These are phyloP conservation scores for Striga asiatica DNA, from an alignment of 257 asterid genomes.

Conservation along the genomic window DNA sequence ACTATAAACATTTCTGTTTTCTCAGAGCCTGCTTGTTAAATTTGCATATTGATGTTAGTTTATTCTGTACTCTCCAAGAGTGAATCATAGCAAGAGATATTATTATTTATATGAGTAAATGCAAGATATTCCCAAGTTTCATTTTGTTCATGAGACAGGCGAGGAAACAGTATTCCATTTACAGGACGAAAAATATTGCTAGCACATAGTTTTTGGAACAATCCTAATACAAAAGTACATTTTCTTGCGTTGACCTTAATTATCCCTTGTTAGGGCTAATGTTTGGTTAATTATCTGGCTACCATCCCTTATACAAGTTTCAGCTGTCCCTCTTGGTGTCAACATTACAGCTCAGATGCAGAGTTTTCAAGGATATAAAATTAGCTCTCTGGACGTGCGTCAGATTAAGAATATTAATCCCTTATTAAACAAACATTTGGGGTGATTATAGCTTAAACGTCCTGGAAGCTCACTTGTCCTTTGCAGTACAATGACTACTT, in stretches of 20 bases:
- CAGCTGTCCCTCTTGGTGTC: slow-evolving; percentile 30
- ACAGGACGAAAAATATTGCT: background rate
- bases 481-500: slow-evolving; percentile 21
- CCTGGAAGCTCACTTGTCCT: slow-evolving; percentile 31
- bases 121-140: too few relatives aligned
- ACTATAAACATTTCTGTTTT: slow-evolving; percentile 23
- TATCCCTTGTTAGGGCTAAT: slow-evolving; percentile 9
- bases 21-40: slow-evolving; percentile 12
- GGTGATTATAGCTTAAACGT: too few relatives aligned
- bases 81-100: too few relatives aligned
- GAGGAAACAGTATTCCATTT: background rate
- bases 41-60: too few relatives aligned
- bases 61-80: background rate
- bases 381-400: too few relatives aligned
- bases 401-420: slow-evolving; percentile 20
- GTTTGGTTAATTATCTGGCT: background rate
- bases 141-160: background rate
- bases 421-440: slow-evolving; percentile 4
- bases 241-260: slow-evolving; percentile 12
- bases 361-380: slow-evolving; percentile 13
- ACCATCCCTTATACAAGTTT: slow-evolving; percentile 6
- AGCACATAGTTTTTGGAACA: slow-evolving; percentile 22
- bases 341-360: slow-evolving; percentile 54
- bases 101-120: too few relatives aligned
- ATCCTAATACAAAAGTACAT: background rate